Percentiles rank a stretch among this genome's conserved stretches.
These are phyloP conservation scores for Aspergillus quadrilineatus DNA, from an alignment of 2,329 filamentous ascomycete genomes.

Conservation along the genomic window DNA sequence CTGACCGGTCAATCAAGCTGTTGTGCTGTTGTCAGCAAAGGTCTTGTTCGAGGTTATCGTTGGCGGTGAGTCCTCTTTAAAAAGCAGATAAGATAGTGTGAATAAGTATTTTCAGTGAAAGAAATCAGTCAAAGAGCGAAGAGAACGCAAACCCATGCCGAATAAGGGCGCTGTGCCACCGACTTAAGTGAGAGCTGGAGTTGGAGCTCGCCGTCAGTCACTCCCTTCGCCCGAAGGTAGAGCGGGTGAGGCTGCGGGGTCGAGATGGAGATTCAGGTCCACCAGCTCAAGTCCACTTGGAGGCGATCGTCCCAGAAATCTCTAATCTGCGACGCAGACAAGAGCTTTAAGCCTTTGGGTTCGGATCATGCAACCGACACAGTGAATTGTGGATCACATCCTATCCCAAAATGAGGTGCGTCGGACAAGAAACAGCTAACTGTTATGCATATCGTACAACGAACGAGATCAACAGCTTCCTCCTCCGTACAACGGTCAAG, in stretches of 20 bases:
- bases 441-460: too few species aligned
- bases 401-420: not conserved
- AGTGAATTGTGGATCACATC: not conserved
- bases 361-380: not conserved
- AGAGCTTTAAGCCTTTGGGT: not conserved
- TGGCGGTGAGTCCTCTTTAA: not conserved
- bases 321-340: not conserved
- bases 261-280: conserved; percentile 10
- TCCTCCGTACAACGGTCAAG: too few species aligned
- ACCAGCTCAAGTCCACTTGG: not conserved
- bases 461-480: too few species aligned
- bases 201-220: not conserved
- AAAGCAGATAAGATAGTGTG: not conserved
- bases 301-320: not conserved
- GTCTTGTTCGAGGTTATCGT: not conserved
- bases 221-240: conserved; percentile 20
- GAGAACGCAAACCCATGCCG: not conserved
- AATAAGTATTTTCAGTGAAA: not conserved
- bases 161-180: not conserved
- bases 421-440: too few species aligned
- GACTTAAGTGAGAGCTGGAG: not conserved
- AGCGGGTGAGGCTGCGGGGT: conserved; percentile 15
- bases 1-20: not conserved
- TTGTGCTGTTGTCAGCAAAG: not conserved
- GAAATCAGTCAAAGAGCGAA: not conserved